A percentile compares a stretch with the other conserved stretches of the same genome.
Conservation (phyloP, 306 rosid species). For the Delonix regia region DNA sequence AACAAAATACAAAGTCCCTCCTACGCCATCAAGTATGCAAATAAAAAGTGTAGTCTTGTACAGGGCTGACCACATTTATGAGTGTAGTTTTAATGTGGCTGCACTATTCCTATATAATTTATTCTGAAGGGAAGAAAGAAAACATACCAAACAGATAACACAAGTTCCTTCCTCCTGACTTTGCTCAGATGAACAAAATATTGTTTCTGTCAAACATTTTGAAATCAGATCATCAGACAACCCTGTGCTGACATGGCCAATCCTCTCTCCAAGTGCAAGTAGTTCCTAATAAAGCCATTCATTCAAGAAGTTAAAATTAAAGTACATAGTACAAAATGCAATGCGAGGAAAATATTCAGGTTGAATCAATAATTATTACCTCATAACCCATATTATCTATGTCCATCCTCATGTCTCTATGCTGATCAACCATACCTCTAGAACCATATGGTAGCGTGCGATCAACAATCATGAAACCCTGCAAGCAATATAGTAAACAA, state of each 20-base stretch:
- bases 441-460: conserved; percentile 63
- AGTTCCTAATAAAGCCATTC: conserved; percentile 60
- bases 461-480: conserved; percentile 81
- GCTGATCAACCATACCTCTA: conserved; percentile 72
- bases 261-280: conserved; percentile 83
- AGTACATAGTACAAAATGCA: neutral
- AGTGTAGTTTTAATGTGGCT: neutral
- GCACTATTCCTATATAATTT: neutral
- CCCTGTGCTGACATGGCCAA: conserved; percentile 82
- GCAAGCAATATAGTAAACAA: conserved; percentile 22
- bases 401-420: conserved; percentile 89
- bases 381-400: conserved; percentile 82
- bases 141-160: conserved; percentile 39
- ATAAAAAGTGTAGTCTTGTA: neutral
- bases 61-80: neutral
- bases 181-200: conserved; percentile 75
- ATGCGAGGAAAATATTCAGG: neutral
- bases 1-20: neutral
- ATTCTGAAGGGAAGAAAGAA: neutral
- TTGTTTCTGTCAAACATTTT: conserved; percentile 73
- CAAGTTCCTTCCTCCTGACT: conserved; percentile 73
- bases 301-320: neutral
- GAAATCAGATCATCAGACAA: conserved; percentile 63
- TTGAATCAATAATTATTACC: conserved; percentile 46
- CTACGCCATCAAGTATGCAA: neutral